Evolutionary conservation across 139 green algal genomes (phyloP).

Genomic region (Diplosphaera chodatii): DNA sequence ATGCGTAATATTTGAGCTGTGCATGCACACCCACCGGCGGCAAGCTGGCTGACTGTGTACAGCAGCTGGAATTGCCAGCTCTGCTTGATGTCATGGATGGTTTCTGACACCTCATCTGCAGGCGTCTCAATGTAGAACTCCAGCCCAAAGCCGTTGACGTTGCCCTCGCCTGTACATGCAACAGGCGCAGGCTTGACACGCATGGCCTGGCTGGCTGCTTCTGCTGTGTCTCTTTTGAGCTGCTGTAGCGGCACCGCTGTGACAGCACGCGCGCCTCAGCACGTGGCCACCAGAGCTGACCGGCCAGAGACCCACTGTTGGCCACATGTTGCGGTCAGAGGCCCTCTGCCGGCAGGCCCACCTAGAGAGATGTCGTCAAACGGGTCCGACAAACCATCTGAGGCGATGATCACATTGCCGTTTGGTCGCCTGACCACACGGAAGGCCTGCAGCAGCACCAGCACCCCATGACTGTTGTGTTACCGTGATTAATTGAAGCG

Average conservation of each 20-base stretch:
- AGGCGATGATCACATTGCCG: slow-evolving; percentile 40
- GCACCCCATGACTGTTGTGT: too few relatives aligned
- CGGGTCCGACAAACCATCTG: slow-evolving; percentile 46
- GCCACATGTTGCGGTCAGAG: too few relatives aligned
- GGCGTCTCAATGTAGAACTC: slow-evolving; percentile 61
- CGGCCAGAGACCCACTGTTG: too few relatives aligned
- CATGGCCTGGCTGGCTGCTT: too few relatives aligned
- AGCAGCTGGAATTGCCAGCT: slow-evolving; percentile 59
- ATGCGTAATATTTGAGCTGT: too few relatives aligned
- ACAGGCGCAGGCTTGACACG: too few relatives aligned
- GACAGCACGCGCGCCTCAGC: too few relatives aligned
- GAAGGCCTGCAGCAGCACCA: slow-evolving; percentile 35
- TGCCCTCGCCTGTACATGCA: slow-evolving; percentile 33
- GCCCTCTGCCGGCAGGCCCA: not conserved
- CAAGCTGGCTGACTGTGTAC: slow-evolving; percentile 51
- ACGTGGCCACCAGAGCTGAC: too few relatives aligned
- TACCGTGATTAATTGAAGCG: too few relatives aligned
- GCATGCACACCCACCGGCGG: slow-evolving; percentile 23
- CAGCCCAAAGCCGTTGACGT: slow-evolving; percentile 54
- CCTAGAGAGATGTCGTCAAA: slow-evolving; percentile 50
- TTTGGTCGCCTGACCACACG: slow-evolving; percentile 34
- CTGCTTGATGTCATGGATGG: slow-evolving; percentile 33
- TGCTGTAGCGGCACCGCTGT: too few relatives aligned
- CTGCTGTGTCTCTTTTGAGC: too few relatives aligned
- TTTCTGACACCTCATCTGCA: slow-evolving; percentile 29